These are phyloP conservation scores for Scedosporium apiospermum DNA, from an alignment of 2,329 filamentous ascomycete genomes.

Conservation along the genomic window DNA sequence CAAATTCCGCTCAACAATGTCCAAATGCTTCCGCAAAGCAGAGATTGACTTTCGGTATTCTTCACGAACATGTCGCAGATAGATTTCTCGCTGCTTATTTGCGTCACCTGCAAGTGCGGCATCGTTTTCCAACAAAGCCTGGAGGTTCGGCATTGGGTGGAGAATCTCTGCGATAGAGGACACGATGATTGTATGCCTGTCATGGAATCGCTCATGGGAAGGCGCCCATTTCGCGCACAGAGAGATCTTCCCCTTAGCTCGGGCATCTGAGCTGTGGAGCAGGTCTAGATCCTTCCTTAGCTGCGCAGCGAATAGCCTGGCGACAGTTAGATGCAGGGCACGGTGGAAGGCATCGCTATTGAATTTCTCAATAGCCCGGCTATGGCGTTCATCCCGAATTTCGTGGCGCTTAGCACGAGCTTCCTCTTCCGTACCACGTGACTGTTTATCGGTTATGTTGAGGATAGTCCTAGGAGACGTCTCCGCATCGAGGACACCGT, in stretches of 20 bases:
- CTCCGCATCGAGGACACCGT: constrained; percentile 32
- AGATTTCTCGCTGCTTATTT: constrained; percentile 30
- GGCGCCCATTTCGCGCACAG: constrained; percentile 54
- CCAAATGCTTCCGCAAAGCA: constrained; percentile 41
- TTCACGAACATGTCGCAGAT: constrained; percentile 45
- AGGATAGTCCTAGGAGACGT: constrained; percentile 29
- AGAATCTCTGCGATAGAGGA: constrained; percentile 48
- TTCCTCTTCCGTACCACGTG: constrained; percentile 7
- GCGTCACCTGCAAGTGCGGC: constrained; percentile 10
- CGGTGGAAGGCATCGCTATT: constrained; percentile 35
- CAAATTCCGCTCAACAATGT: constrained; percentile 43
- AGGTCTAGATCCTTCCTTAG: constrained; percentile 34
- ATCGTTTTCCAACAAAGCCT: constrained; percentile 22
- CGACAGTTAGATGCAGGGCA: constrained; percentile 40
- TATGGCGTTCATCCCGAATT: constrained; percentile 28
- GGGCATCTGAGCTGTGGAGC: constrained; percentile 27
- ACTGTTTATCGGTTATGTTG: constrained; percentile 19
- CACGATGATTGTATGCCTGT: constrained; percentile 47
- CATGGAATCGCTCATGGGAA: constrained; percentile 42
- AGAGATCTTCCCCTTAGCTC: constrained; percentile 35
- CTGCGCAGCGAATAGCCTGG: constrained; percentile 47
- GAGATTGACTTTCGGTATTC: constrained; percentile 41
- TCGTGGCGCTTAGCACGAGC: constrained; percentile 15
- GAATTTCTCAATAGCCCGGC: constrained; percentile 29
- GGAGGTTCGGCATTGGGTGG: constrained; percentile 25